phyloP scores from a whole-genome alignment of 208 protist species.

The Crithidia sp. region DNA sequence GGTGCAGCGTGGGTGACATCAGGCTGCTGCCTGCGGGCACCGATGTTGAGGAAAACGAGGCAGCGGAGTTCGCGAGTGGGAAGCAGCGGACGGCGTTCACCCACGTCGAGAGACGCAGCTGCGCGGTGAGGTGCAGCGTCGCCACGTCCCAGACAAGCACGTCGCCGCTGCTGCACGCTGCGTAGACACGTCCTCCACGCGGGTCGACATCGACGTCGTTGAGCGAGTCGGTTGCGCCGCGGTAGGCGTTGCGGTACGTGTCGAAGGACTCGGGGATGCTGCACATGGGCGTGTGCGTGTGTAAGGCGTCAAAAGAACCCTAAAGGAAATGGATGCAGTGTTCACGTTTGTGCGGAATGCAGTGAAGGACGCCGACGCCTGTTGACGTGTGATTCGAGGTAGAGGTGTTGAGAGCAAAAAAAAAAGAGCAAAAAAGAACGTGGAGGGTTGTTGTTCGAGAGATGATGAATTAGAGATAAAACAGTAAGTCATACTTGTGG shows the following conservation, averaged over 20 bases:
- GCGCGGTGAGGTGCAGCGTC: constrained; percentile 31
- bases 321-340: too few relatives aligned
- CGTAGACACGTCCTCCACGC: constrained; percentile 43
- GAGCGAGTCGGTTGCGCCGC: constrained; percentile 35
- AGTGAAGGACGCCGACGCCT: background rate
- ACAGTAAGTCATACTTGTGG: too few relatives aligned
- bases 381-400: background rate
- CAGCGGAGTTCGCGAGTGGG: constrained; percentile 32
- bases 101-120: constrained; percentile 38
- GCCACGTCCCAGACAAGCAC: constrained; percentile 47
- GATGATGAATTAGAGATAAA: too few relatives aligned
- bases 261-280: constrained; percentile 30
- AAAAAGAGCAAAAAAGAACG: background rate
- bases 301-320: too few relatives aligned
- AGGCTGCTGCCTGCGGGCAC: background rate
- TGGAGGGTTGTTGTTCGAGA: too few relatives aligned
- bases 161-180: constrained; percentile 39
- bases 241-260: constrained; percentile 29
- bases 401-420: background rate
- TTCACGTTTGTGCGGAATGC: background rate
- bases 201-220: constrained; percentile 51
- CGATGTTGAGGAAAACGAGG: background rate
- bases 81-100: constrained; percentile 60
- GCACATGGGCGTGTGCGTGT: constrained; percentile 3
- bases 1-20: background rate